phyloP scores from a whole-genome alignment of 192 early-diverging fungal species.

The Coemansia sp. region DNA sequence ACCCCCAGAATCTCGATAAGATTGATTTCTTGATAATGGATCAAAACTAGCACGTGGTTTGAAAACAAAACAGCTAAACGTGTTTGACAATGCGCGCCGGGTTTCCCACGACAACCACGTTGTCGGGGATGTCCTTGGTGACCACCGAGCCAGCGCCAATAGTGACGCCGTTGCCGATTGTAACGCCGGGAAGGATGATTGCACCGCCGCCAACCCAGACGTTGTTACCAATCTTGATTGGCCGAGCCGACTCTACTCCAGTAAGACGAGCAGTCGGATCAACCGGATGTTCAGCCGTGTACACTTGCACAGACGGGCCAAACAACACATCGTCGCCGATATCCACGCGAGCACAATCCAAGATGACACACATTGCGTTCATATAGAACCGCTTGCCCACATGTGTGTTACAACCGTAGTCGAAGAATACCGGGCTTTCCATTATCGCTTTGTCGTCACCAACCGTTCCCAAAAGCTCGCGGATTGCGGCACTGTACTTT shows the following conservation, averaged over 20 bases:
- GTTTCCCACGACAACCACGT: conserved; percentile 80
- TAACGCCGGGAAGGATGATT: conserved; percentile 81
- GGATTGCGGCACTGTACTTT: conserved; percentile 22
- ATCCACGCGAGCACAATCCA: conserved; percentile 70
- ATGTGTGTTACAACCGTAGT: conserved; percentile 76
- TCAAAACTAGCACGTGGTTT: neutral
- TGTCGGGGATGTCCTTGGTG: conserved; percentile 78
- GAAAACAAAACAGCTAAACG: conserved; percentile 15
- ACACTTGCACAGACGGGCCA: conserved; percentile 76
- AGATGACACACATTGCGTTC: conserved; percentile 72
- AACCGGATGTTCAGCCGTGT: conserved; percentile 71
- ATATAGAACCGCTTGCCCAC: conserved; percentile 75
- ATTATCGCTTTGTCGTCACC: conserved; percentile 59
- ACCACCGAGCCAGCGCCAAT: conserved; percentile 83
- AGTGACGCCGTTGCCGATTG: conserved; percentile 75
- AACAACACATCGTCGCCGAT: conserved; percentile 75
- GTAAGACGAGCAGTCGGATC: conserved; percentile 50
- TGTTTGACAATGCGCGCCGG: conserved; percentile 78
- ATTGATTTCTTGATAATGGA: neutral
- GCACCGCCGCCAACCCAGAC: conserved; percentile 86
- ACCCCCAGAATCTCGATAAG: neutral
- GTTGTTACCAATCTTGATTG: conserved; percentile 74
- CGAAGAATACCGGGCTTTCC: conserved; percentile 67
- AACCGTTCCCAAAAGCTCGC: conserved; percentile 58
- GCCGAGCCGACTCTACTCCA: conserved; percentile 22